Evolutionary conservation across 768 basidiomycete genomes (phyloP).

Genomic region (Pleurotus sapidus): DNA sequence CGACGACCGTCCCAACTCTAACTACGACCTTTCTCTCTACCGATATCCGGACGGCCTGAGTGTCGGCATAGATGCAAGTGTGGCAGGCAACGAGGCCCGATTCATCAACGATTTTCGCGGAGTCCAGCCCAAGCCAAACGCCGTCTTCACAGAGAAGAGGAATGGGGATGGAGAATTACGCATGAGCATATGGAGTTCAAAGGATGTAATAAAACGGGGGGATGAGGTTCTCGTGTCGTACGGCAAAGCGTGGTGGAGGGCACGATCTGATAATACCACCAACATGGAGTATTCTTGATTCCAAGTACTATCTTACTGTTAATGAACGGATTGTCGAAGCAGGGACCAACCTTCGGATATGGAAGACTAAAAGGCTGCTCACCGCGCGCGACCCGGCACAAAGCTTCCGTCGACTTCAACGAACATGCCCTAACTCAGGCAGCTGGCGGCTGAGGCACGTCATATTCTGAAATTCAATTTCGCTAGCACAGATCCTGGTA

Average conservation of each 20-base stretch:
- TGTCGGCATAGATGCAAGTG: conserved; percentile 76
- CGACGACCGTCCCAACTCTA: conserved; percentile 67
- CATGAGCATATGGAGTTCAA: conserved; percentile 74
- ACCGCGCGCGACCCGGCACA: not conserved
- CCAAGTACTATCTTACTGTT: conserved; percentile 2
- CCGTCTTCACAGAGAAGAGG: conserved; percentile 59
- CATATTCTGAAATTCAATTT: conserved; percentile 2
- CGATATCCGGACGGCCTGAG: conserved; percentile 53
- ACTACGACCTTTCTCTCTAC: conserved; percentile 86
- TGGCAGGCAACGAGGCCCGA: conserved; percentile 81
- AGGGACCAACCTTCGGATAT: not conserved
- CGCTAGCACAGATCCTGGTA: conserved; percentile 3
- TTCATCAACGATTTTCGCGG: conserved; percentile 93
- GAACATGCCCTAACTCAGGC: not conserved
- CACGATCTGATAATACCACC: conserved; percentile 25
- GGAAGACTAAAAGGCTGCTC: not conserved
- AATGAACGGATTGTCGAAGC: not conserved
- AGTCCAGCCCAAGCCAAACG: conserved; percentile 66
- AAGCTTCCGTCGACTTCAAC: not conserved
- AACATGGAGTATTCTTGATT: not conserved
- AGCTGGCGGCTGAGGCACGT: not conserved
- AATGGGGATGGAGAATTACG: conserved; percentile 56
- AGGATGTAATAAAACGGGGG: conserved; percentile 64
- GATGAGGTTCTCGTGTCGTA: conserved; percentile 88
- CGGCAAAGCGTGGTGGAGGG: conserved; percentile 83